A percentile compares a stretch with the other conserved stretches of the same genome.
These are phyloP conservation scores for Komagataella pastoris DNA, from an alignment of 805 yeast genomes.

Conservation along the genomic window DNA sequence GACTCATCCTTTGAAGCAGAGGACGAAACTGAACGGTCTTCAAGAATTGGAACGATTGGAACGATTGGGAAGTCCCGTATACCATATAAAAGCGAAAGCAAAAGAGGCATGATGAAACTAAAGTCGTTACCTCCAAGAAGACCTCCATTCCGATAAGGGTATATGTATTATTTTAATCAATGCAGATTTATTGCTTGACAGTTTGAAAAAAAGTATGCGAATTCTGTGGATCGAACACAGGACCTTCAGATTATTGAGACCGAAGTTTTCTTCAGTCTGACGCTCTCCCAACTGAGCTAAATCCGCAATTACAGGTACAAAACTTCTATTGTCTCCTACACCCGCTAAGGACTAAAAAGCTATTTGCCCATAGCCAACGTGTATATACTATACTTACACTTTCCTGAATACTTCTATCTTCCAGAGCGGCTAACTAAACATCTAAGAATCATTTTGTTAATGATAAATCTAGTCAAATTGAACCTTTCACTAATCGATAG, in stretches of 20 bases:
- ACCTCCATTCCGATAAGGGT: not conserved
- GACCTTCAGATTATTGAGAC: constrained; percentile 52
- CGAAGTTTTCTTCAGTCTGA: constrained; percentile 1
- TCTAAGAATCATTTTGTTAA: too few species aligned
- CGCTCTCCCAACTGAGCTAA: constrained; percentile 1
- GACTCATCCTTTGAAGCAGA: not conserved
- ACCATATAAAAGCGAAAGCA: not conserved
- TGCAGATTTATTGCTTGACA: not conserved
- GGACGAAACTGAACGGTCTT: not conserved
- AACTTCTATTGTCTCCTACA: not conserved
- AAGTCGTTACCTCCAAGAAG: not conserved
- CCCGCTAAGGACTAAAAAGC: too few species aligned
- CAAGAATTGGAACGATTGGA: not conserved
- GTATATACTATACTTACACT: too few species aligned
- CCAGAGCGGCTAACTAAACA: too few species aligned
- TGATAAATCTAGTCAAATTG: too few species aligned
- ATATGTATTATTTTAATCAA: not conserved
- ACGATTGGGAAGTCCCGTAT: not conserved
- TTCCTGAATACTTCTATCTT: too few species aligned
- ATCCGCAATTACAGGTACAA: not conserved
- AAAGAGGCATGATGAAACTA: not conserved
- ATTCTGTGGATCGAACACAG: constrained; percentile 80
- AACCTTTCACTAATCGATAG: too few species aligned
- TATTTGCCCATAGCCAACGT: too few species aligned
- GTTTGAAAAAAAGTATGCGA: constrained; percentile 24